Percentiles rank a stretch among this genome's conserved stretches.
Conservation (phyloP, 2,329 filamentous ascomycete genomes). For the Alternaria dauci region DNA sequence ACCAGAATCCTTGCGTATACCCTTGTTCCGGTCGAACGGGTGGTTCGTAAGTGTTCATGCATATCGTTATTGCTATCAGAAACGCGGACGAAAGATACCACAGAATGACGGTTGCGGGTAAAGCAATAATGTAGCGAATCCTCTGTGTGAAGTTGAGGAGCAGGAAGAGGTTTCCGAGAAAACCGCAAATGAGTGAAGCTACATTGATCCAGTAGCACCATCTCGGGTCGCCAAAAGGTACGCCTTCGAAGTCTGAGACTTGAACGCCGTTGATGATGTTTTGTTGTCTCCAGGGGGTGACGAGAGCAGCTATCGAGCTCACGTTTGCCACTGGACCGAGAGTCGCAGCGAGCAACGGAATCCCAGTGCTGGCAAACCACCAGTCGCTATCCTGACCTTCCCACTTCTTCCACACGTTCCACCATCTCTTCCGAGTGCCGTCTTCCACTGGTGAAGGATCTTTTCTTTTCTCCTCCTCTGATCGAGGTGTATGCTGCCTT, state of each 20-base stretch:
- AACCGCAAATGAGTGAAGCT: constrained; percentile 75
- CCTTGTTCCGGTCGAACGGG: constrained; percentile 58
- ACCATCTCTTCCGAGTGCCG: constrained; percentile 13
- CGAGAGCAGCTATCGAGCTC: constrained; percentile 86
- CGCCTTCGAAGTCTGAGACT: constrained; percentile 62
- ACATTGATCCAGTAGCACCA: constrained; percentile 83
- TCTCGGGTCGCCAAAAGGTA: constrained; percentile 70
- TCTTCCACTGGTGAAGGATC: neutral
- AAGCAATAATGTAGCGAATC: constrained; percentile 80
- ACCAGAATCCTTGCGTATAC: constrained; percentile 87
- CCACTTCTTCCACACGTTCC: constrained; percentile 24
- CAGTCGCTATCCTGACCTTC: constrained; percentile 40
- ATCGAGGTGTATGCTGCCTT: neutral
- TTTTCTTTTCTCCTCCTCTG: neutral
- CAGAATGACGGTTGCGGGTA: constrained; percentile 82
- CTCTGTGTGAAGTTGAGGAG: constrained; percentile 86
- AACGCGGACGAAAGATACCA: constrained; percentile 74
- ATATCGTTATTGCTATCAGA: constrained; percentile 71
- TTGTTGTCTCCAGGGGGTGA: constrained; percentile 76
- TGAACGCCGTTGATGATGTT: constrained; percentile 58
- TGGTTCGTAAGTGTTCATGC: constrained; percentile 69
- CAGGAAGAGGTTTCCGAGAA: constrained; percentile 81
- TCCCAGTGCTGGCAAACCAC: constrained; percentile 52
- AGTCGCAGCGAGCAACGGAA: constrained; percentile 77
- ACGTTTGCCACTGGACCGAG: constrained; percentile 87